phyloP scores from a whole-genome alignment of 768 basidiomycete species.

The Pseudohyphozyma bogoriensis region DNA sequence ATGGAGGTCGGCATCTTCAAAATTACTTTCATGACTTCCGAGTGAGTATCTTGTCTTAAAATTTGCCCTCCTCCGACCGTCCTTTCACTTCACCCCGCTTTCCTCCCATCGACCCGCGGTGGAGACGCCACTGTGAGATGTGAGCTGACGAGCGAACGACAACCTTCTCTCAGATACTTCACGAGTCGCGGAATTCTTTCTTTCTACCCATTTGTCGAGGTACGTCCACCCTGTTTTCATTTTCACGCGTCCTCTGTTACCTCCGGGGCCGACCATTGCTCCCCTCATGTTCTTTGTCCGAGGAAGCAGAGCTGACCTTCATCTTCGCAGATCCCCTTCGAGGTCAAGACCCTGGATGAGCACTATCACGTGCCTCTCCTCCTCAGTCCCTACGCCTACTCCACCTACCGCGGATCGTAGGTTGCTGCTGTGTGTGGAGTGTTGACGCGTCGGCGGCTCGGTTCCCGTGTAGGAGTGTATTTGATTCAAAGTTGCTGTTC shows the following conservation, averaged over 20 bases:
- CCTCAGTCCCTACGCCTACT: conserved; percentile 33
- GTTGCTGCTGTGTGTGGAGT: not conserved
- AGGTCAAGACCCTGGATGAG: conserved; percentile 30
- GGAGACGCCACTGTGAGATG: too few relatives aligned
- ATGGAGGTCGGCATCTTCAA: conserved; percentile 33
- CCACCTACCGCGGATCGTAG: conserved; percentile 35
- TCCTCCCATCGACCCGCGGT: not conserved
- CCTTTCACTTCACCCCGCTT: conserved; percentile 2
- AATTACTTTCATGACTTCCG: conserved; percentile 34
- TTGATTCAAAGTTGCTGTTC: too few relatives aligned
- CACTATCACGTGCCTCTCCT: conserved; percentile 36
- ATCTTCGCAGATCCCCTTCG: conserved; percentile 33
- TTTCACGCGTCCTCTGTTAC: too few relatives aligned
- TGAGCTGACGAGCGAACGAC: too few relatives aligned
- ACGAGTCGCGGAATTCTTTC: conserved; percentile 15
- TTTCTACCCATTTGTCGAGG: conserved; percentile 37
- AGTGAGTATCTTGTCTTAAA: too few relatives aligned
- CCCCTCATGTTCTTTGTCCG: not conserved
- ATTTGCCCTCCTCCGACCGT: conserved; percentile 26
- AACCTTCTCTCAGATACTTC: conserved; percentile 28
- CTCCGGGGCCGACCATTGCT: too few relatives aligned
- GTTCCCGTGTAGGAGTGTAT: too few relatives aligned
- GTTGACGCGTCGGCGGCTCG: too few relatives aligned
- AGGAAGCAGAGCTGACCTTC: too few relatives aligned
- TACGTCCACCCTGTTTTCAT: conserved; percentile 7